Conservation (phyloP, 805 yeast genomes). For the Jamesozyma hellenica region DNA sequence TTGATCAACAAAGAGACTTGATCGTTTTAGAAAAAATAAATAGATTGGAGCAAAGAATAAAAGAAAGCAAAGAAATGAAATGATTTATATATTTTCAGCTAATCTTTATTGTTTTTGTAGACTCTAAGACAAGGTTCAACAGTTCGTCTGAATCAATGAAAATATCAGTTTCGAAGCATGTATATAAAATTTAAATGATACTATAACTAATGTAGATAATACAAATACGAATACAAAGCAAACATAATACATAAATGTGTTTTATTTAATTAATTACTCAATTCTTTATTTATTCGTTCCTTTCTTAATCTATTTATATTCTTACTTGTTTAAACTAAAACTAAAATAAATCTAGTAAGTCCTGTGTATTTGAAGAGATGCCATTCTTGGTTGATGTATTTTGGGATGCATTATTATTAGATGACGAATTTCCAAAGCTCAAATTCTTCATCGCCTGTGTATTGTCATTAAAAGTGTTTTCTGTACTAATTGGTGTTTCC, state of each 20-base stretch:
- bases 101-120: too few relatives aligned
- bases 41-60: slow-evolving; percentile 24
- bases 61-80: slow-evolving; percentile 6
- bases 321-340: neutral
- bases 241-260: neutral
- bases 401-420: neutral
- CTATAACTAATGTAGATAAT: neutral
- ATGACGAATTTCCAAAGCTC: neutral
- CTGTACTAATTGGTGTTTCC: slow-evolving; percentile 1
- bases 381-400: neutral
- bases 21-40: slow-evolving; percentile 49
- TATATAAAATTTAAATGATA: neutral
- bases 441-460: slow-evolving; percentile 1
- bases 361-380: slow-evolving; percentile 19
- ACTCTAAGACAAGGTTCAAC: too few relatives aligned
- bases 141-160: too few relatives aligned
- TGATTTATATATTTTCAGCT: too few relatives aligned
- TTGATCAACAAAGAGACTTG: slow-evolving; percentile 61
- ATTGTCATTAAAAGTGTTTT: neutral
- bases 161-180: too few relatives aligned
- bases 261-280: neutral
- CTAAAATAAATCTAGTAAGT: slow-evolving; percentile 24
- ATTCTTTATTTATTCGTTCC: neutral
- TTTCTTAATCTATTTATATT: neutral
- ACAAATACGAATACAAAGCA: neutral